phyloP scores from a whole-genome alignment of 2,329 filamentous ascomycete species.

The Pseudocercospora eumusae region DNA sequence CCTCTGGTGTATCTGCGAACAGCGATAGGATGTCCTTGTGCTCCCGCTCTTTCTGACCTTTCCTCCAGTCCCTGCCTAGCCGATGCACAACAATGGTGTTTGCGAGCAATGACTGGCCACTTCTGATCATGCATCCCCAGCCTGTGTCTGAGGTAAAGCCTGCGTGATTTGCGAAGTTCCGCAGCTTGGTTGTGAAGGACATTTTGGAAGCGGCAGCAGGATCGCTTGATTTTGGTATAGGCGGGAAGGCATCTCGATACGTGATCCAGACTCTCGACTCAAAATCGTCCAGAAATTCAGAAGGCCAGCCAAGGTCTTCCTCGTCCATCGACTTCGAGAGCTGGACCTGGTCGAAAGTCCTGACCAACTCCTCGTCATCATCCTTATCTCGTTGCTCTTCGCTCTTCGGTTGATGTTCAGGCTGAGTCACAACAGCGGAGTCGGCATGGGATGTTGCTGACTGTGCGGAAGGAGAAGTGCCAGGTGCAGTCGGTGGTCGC shows the following conservation, averaged over 20 bases:
- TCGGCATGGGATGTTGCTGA: constrained; percentile 39
- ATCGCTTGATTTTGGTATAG: constrained; percentile 77
- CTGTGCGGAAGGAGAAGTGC: constrained; percentile 35
- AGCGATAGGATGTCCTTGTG: constrained; percentile 73
- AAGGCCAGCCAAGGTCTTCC: constrained; percentile 69
- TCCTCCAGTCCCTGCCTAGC: constrained; percentile 84
- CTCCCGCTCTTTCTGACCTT: constrained; percentile 56
- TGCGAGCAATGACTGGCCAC: constrained; percentile 87
- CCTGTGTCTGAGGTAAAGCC: constrained; percentile 93
- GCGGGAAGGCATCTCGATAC: constrained; percentile 82
- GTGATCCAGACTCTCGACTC: constrained; percentile 95
- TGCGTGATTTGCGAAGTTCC: constrained; percentile 73
- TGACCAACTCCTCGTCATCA: constrained; percentile 32
- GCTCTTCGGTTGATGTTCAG: constrained; percentile 14
- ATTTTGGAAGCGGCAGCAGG: constrained; percentile 69
- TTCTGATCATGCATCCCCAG: constrained; percentile 99
- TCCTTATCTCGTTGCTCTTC: constrained; percentile 23
- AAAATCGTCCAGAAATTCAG: constrained; percentile 84
- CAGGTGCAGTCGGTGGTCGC: constrained; percentile 26
- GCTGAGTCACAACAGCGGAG: constrained; percentile 37
- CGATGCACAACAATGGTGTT: constrained; percentile 74
- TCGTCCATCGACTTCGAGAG: constrained; percentile 38
- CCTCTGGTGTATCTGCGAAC: constrained; percentile 83
- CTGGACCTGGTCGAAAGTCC: constrained; percentile 35
- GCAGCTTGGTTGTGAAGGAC: constrained; percentile 81